Conservation (phyloP, 495 filamentous ascomycete species). For the Lasiosphaeria hispida region DNA sequence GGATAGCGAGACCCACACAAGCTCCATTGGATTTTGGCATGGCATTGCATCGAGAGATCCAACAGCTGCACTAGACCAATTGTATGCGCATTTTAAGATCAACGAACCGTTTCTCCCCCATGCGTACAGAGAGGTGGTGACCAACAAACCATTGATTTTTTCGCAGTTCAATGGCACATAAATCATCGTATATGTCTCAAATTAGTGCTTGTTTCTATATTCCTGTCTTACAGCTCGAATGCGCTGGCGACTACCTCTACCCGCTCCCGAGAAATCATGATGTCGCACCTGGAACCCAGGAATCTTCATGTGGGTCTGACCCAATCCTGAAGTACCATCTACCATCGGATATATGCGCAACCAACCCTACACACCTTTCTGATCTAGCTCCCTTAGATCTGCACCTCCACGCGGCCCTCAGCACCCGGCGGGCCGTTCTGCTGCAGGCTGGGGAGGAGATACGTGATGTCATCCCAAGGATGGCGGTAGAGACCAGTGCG, state of each 20-base stretch:
- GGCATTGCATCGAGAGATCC: no score
- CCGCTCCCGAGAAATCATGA: conserved; percentile 2
- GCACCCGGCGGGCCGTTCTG: conserved; percentile 67
- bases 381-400: conserved; percentile 23
- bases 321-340: conserved; percentile 5
- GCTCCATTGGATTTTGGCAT: no score
- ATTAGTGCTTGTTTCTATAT: neutral
- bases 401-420: conserved; percentile 89
- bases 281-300: neutral
- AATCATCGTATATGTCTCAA: neutral
- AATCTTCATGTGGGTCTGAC: neutral
- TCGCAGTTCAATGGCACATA: neutral
- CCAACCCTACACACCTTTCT: neutral
- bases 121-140: no score
- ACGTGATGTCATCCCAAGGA: conserved; percentile 98
- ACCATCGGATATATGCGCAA: conserved; percentile 10
- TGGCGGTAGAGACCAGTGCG: conserved; percentile 97
- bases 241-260: neutral
- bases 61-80: no score
- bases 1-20: no score
- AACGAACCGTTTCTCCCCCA: no score
- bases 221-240: conserved; percentile 13
- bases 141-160: neutral
- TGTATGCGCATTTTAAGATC: no score
- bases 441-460: conserved; percentile 81